These are phyloP conservation scores for Lipomyces spencermartinsiae DNA, from an alignment of 805 yeast genomes.

Conservation along the genomic window DNA sequence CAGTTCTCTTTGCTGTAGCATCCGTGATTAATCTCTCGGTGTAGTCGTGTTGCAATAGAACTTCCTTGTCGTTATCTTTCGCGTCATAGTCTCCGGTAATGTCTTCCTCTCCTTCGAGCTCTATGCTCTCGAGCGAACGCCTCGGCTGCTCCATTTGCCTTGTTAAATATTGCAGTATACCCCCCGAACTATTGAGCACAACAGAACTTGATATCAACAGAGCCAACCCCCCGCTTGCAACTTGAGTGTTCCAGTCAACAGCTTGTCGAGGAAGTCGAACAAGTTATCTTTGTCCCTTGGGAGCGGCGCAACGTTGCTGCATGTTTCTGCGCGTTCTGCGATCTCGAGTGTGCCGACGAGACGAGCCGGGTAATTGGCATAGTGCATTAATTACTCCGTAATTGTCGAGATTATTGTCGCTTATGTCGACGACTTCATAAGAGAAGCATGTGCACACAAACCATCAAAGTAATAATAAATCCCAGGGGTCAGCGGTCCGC, in stretches of 20 bases:
- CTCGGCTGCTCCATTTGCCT: background rate
- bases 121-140: slow-evolving; percentile 25
- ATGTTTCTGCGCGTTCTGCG: too few species aligned
- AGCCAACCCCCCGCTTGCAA: too few species aligned
- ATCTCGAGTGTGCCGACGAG: too few species aligned
- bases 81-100: slow-evolving; percentile 35
- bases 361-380: background rate
- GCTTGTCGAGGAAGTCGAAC: background rate
- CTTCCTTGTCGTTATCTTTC: slow-evolving; percentile 18
- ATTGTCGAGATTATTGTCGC: background rate
- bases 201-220: background rate
- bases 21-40: slow-evolving; percentile 30
- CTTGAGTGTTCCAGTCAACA: too few species aligned
- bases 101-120: slow-evolving; percentile 33
- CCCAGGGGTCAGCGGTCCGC: background rate
- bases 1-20: slow-evolving; percentile 18
- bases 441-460: too few species aligned
- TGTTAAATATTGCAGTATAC: background rate
- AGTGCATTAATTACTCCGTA: background rate
- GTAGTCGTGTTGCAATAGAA: slow-evolving; percentile 26
- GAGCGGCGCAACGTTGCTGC: too few species aligned
- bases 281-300: too few species aligned
- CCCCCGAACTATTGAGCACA: background rate
- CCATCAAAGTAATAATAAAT: background rate
- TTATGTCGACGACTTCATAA: too few species aligned